Evolutionary conservation across 306 rosid genomes (phyloP).

Genomic region (Cucurbita pepo): DNA sequence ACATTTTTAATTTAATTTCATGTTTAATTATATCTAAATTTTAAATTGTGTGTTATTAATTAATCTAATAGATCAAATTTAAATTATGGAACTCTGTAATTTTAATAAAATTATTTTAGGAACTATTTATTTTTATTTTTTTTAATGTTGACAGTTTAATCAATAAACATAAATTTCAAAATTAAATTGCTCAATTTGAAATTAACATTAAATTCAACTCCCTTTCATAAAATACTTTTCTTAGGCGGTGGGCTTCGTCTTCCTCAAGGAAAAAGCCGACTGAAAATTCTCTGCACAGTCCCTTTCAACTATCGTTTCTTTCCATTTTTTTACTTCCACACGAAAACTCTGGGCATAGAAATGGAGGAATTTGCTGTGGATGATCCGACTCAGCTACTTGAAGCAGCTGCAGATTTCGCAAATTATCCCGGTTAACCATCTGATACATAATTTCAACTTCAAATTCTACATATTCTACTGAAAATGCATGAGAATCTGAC

Average conservation of each 20-base stretch:
- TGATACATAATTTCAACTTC: background rate
- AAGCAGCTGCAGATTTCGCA: constrained; percentile 59
- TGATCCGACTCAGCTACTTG: constrained; percentile 46
- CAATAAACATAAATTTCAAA: too few relatives aligned
- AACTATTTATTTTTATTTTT: too few relatives aligned
- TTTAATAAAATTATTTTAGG: too few relatives aligned
- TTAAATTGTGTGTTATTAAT: too few relatives aligned
- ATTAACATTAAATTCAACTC: too few relatives aligned
- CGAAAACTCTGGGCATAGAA: background rate
- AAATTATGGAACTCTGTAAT: too few relatives aligned
- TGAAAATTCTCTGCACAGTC: background rate
- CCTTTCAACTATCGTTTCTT: background rate
- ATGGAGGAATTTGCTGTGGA: constrained; percentile 32
- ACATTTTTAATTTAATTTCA: too few relatives aligned
- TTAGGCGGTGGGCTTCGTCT: background rate
- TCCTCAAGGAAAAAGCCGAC: background rate
- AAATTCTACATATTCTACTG: background rate
- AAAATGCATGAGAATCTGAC: background rate
- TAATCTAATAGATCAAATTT: too few relatives aligned
- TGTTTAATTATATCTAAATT: too few relatives aligned
- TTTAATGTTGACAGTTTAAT: too few relatives aligned
- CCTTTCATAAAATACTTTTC: too few relatives aligned
- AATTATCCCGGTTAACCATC: constrained; percentile 35
- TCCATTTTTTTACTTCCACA: background rate
- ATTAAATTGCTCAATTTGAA: too few relatives aligned